phyloP scores from a whole-genome alignment of 257 asterid species.

The Solanum virginianum region DNA sequence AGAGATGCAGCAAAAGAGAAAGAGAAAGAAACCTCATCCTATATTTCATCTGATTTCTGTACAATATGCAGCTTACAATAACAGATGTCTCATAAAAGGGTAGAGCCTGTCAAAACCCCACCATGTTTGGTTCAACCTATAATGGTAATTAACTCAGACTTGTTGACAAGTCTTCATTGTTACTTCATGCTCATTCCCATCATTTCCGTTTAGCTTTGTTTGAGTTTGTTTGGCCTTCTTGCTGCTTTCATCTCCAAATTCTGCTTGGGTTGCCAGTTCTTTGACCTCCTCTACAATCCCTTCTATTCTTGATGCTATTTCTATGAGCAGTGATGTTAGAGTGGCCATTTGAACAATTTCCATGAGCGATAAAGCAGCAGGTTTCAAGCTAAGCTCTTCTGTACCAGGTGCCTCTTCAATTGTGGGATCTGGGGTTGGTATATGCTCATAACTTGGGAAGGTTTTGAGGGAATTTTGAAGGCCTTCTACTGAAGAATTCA shows the following conservation, averaged over 20 bases:
- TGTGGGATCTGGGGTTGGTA: slow-evolving; percentile 2
- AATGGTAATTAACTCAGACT: slow-evolving; percentile 23
- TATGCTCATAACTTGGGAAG: slow-evolving; percentile 20
- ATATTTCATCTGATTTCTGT: neutral
- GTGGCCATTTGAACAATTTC: slow-evolving; percentile 50
- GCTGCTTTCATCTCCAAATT: slow-evolving; percentile 26
- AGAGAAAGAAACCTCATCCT: neutral
- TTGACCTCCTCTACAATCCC: slow-evolving; percentile 31
- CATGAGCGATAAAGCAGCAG: slow-evolving; percentile 15
- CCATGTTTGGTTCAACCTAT: neutral
- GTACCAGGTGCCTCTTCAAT: neutral
- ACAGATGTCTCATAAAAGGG: slow-evolving; percentile 1
- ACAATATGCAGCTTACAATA: slow-evolving; percentile 1
- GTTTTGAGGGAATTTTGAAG: slow-evolving; percentile 39
- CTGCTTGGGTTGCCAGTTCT: slow-evolving; percentile 43
- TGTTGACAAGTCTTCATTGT: slow-evolving; percentile 20
- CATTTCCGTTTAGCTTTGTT: neutral
- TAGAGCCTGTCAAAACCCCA: neutral
- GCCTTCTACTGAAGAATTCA: slow-evolving; percentile 43
- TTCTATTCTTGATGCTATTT: slow-evolving; percentile 52
- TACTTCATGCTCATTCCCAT: slow-evolving; percentile 15
- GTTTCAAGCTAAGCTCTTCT: slow-evolving; percentile 3
- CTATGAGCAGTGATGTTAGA: slow-evolving; percentile 42
- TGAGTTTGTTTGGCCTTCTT: slow-evolving; percentile 17
- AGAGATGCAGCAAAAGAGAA: neutral